Evolutionary conservation across 164 flowering plant species (phyloP).

Genomic region (Stephania cephalantha): DNA sequence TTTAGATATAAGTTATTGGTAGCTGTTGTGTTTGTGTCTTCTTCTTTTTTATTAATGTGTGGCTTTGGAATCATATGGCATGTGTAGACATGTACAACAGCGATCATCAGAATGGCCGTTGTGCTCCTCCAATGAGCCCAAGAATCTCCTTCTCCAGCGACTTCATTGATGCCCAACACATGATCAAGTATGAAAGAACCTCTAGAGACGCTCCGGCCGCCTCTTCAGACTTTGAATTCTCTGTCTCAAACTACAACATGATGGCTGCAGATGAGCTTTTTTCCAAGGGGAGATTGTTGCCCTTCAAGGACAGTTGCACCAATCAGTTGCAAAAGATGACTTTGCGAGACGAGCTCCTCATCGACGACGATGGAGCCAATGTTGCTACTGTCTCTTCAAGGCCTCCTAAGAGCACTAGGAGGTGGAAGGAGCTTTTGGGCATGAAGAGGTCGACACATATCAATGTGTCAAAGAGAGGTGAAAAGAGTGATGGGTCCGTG

Average conservation of each 20-base stretch:
- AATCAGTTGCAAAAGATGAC: constrained; percentile 38
- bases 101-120: constrained; percentile 37
- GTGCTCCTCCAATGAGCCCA: constrained; percentile 46
- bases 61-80: constrained; percentile 35
- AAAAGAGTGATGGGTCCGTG: constrained; percentile 21
- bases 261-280: constrained; percentile 72
- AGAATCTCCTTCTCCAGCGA: constrained; percentile 88
- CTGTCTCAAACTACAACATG: constrained; percentile 41
- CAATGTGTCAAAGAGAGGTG: constrained; percentile 28
- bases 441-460: constrained; percentile 29
- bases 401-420: constrained; percentile 30
- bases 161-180: constrained; percentile 44
- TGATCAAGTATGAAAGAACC: constrained; percentile 34
- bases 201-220: constrained; percentile 22
- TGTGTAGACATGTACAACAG: constrained; percentile 68
- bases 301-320: constrained; percentile 37
- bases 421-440: constrained; percentile 64
- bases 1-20: not conserved
- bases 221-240: constrained; percentile 71
- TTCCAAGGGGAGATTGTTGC: constrained; percentile 59
- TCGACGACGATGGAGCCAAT: constrained; percentile 24
- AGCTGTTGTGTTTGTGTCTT: not conserved
- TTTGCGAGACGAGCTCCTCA: constrained; percentile 56
- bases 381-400: constrained; percentile 21
- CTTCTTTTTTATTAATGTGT: not conserved